Evolutionary conservation across 495 filamentous ascomycete species (phyloP), one percentile per base, ranked within the genome.

Genomic region (Lasiosphaeria ovina): DNA sequence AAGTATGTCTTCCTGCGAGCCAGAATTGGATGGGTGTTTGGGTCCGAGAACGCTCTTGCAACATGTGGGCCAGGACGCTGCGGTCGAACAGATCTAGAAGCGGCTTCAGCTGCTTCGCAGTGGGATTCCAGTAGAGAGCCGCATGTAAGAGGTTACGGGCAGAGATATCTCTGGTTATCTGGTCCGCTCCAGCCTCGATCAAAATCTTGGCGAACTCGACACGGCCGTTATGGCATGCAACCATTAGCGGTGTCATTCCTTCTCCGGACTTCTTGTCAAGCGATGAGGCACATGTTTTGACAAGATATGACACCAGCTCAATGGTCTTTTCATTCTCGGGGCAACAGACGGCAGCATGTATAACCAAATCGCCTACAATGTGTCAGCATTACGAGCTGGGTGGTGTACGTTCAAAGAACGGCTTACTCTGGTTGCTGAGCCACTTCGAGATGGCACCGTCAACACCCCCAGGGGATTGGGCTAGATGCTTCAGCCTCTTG

Each of bases 331-430:
- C 69, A 7, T 57, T 62, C 0, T 68, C 62, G 0, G 64, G 42
- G 0, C 77, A 74, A 51, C 86, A 73, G 6, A 92, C 76, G 3
- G 87, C 88, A 58, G 79, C 83, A 69, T 91, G 89, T 17, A 91
- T 77, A 12, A 85, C 76, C 40, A 89, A 76, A 7, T 90, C 78
- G 52, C 78, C 85, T 87, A 33, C 10, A 47, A 32, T 36, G 24
- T 45, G 61, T 74, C 62, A 78, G 76, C 51, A 48, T 38, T 47
- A 58, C n/a, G 16, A 54, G 60, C 36, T n/a, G 14, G 5, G 7
- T 9, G 32, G n/a, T n/a, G 9, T 36, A 3, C 6, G 14, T 3
- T 35, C 32, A 12, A n/a, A 4, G 11, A 7, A 1, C 14, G 42
- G 66, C 77, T 72, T 60, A 79, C 78, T 81, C 62, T 83, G 77